Evolutionary conservation across 202 grass and related monocot species (phyloP).

Genomic region (Elaeis oleifera): DNA sequence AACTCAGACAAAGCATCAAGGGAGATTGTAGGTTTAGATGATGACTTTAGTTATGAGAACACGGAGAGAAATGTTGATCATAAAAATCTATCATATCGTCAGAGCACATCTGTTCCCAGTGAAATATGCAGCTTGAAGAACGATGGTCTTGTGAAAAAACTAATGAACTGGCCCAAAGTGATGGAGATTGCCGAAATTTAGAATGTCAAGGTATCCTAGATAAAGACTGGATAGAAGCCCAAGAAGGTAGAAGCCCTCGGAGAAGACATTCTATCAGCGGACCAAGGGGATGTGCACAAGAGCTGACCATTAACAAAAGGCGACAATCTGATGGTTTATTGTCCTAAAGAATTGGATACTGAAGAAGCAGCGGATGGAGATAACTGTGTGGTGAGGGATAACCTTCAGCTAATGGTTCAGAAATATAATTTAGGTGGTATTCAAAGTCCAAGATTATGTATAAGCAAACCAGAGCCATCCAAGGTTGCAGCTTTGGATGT

Average conservation of each 20-base stretch:
- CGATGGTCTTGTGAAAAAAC: conserved; percentile 48
- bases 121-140: conserved; percentile 11
- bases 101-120: background rate
- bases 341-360: conserved; percentile 40
- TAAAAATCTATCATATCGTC: background rate
- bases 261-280: conserved; percentile 87
- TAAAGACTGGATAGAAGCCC: conserved; percentile 68
- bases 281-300: conserved; percentile 48
- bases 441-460: conserved; percentile 65
- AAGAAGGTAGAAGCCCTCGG: conserved; percentile 46
- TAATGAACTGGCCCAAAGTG: conserved; percentile 57
- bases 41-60: conserved; percentile 19
- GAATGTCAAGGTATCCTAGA: conserved; percentile 53
- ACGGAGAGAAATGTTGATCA: conserved; percentile 13
- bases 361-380: conserved; percentile 36
- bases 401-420: conserved; percentile 40
- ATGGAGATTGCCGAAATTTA: conserved; percentile 34
- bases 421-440: conserved; percentile 58
- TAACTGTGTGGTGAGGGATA: conserved; percentile 37
- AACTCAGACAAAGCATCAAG: conserved; percentile 65
- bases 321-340: conserved; percentile 94
- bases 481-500: conserved; percentile 49
- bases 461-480: conserved; percentile 58
- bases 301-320: conserved; percentile 54
- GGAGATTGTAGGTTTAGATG: conserved; percentile 35